Conservation (phyloP, 1,284 basidiomycete genomes). For the Psilocybe mexicana region DNA sequence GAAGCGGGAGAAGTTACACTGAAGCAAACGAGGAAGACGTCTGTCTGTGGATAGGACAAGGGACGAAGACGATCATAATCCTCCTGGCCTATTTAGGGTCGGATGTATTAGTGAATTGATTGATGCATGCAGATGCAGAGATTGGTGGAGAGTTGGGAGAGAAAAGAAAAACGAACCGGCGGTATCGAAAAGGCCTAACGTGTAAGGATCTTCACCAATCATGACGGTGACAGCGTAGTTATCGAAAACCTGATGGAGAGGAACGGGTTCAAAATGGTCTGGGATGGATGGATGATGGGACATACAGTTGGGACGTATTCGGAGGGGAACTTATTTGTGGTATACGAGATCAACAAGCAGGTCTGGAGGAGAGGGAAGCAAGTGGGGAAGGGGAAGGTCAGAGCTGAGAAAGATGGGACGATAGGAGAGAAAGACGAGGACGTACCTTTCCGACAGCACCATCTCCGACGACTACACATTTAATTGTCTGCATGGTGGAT, state of each 20-base stretch:
- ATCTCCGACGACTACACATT: conserved; percentile 98
- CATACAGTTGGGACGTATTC: conserved; percentile 98
- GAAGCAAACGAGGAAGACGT: conserved; percentile 99
- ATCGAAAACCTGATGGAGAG: conserved; percentile 79
- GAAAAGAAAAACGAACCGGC: conserved; percentile 62
- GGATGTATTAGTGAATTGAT: conserved; percentile 2
- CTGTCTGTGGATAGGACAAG: conserved; percentile 98
- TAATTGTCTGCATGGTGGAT: conserved; percentile 89
- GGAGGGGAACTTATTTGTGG: conserved; percentile 97
- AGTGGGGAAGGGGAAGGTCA: conserved; percentile 13
- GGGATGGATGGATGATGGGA: conserved; percentile 29
- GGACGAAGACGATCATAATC: conserved; percentile 99
- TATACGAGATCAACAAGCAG: conserved; percentile 98
- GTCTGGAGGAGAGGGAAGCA: conserved; percentile 57
- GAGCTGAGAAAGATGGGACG: conserved; percentile 9
- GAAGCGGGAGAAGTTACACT: conserved; percentile 98
- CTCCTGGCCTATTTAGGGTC: conserved; percentile 78
- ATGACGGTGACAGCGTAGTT: conserved; percentile 99
- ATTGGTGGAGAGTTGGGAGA: not conserved
- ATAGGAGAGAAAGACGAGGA: conserved; percentile 21
- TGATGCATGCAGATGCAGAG: not conserved
- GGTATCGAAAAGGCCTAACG: conserved; percentile 97
- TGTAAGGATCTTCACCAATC: conserved; percentile 99
- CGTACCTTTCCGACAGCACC: conserved; percentile 99
- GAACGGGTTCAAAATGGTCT: conserved; percentile 17